Conservation (phyloP, 78 protist genomes). For the Paratrimastix pyriformis region DNA sequence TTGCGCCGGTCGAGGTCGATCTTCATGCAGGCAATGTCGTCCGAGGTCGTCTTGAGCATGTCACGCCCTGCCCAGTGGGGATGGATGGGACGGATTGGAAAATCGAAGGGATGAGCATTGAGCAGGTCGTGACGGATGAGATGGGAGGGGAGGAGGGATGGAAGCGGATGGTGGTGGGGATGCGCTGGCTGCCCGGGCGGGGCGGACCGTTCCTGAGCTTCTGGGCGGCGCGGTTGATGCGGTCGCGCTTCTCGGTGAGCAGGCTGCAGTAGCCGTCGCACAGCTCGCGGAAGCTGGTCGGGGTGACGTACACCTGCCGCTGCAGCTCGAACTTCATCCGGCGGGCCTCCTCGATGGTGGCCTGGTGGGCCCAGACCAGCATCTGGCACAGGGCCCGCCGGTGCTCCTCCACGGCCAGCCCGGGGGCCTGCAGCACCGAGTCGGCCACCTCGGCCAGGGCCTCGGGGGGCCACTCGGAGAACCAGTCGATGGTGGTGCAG, state of each 20-base stretch:
- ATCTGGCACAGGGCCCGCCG: neutral
- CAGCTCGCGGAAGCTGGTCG: conserved; percentile 10
- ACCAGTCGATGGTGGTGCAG: conserved; percentile 77
- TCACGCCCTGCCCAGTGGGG: no score
- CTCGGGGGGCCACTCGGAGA: conserved; percentile 76
- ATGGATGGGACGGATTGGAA: no score
- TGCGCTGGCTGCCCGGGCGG: no score
- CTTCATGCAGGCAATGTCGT: neutral
- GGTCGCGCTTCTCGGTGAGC: neutral
- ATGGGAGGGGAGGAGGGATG: no score
- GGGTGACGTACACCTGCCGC: conserved; percentile 1
- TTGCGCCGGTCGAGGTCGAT: conserved; percentile 7
- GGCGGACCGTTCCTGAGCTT: conserved; percentile 12
- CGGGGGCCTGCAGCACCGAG: neutral
- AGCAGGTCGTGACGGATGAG: no score
- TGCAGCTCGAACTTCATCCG: neutral
- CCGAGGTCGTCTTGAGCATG: neutral
- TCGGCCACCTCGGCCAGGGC: conserved; percentile 75
- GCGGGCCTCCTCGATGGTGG: neutral
- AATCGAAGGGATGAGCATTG: no score
- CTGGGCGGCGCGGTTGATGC: neutral
- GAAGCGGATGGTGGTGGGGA: no score
- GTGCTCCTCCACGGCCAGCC: neutral
- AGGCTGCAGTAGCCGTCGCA: neutral
- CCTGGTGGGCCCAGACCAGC: neutral